Conservation (phyloP, 768 basidiomycete species). For the Boletales sp. region DNA sequence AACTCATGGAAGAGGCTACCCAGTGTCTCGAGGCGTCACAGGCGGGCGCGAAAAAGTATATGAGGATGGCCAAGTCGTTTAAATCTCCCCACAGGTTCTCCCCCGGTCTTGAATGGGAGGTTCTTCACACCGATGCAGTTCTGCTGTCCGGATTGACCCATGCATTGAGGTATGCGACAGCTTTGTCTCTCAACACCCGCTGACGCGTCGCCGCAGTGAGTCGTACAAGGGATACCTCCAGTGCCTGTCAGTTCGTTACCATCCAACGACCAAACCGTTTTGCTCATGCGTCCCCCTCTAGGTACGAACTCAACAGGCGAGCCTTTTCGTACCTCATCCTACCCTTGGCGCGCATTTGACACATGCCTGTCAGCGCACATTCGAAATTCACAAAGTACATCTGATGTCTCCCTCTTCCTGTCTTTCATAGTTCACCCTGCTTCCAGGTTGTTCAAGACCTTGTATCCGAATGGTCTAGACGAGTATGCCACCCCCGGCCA, state of each 20-base stretch:
- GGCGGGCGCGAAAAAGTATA: slow-evolving; percentile 54
- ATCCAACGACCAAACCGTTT: background rate
- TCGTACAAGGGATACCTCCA: slow-evolving; percentile 77
- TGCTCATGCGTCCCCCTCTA: slow-evolving; percentile 17
- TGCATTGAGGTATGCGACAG: slow-evolving; percentile 53
- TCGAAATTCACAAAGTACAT: slow-evolving; percentile 71
- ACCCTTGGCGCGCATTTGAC: slow-evolving; percentile 7
- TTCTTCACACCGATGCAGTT: slow-evolving; percentile 68
- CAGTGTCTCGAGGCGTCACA: slow-evolving; percentile 55
- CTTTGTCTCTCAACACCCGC: background rate
- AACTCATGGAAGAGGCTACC: slow-evolving; percentile 61
- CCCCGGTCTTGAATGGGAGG: slow-evolving; percentile 72
- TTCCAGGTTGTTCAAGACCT: slow-evolving; percentile 58
- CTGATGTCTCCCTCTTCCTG: background rate
- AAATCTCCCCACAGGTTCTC: slow-evolving; percentile 42
- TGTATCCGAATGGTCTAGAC: slow-evolving; percentile 62
- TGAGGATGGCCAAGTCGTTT: slow-evolving; percentile 35
- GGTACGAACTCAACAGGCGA: slow-evolving; percentile 54
- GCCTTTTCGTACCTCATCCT: slow-evolving; percentile 8
- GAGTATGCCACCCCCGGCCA: slow-evolving; percentile 36
- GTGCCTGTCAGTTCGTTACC: slow-evolving; percentile 52
- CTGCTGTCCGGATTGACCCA: slow-evolving; percentile 69
- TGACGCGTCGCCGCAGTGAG: slow-evolving; percentile 44
- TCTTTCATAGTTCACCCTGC: too few species aligned
- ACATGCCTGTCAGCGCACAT: slow-evolving; percentile 44